These are phyloP conservation scores for Wickerhamiella qilinensis DNA, from an alignment of 805 yeast genomes.

Conservation along the genomic window DNA sequence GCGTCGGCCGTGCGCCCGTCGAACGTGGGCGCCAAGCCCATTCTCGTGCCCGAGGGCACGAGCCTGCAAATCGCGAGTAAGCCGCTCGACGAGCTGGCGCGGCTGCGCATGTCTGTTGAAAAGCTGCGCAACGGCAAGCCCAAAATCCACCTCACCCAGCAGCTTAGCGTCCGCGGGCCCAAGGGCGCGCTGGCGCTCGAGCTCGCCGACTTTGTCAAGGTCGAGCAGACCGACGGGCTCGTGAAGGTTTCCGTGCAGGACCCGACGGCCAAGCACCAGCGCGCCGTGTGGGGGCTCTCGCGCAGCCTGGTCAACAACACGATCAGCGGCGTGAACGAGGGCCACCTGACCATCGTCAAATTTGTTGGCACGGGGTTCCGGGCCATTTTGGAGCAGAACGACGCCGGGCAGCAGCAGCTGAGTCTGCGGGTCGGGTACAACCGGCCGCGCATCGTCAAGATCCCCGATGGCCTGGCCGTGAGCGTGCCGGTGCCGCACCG, in stretches of 20 bases:
- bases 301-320: slow-evolving; percentile 65
- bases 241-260: slow-evolving; percentile 43
- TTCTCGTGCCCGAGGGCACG: slow-evolving; percentile 50
- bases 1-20: slow-evolving; percentile 6
- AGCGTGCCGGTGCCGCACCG: slow-evolving; percentile 74
- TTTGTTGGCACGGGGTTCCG: slow-evolving; percentile 97
- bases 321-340: slow-evolving; percentile 79
- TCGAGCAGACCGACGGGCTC: slow-evolving; percentile 23
- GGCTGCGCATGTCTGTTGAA: slow-evolving; percentile 36
- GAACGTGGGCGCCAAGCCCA: slow-evolving; percentile 66
- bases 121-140: slow-evolving; percentile 52
- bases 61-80: slow-evolving; percentile 23
- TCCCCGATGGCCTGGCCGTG: slow-evolving; percentile 67
- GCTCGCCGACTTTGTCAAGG: slow-evolving; percentile 54
- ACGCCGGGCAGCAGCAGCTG: slow-evolving; percentile 36
- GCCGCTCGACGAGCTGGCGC: slow-evolving; percentile 17
- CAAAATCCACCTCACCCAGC: slow-evolving; percentile 38
- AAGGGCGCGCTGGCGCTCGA: slow-evolving; percentile 48
- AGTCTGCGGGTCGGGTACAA: slow-evolving; percentile 80
- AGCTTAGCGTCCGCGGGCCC: slow-evolving; percentile 57
- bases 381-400: slow-evolving; percentile 43
- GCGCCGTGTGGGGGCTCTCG: slow-evolving; percentile 89
- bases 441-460: slow-evolving; percentile 52
- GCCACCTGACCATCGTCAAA: slow-evolving; percentile 72
- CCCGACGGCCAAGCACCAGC: slow-evolving; percentile 45